Conservation (phyloP, 768 basidiomycete genomes). For the Leccinellum rugosiceps region DNA sequence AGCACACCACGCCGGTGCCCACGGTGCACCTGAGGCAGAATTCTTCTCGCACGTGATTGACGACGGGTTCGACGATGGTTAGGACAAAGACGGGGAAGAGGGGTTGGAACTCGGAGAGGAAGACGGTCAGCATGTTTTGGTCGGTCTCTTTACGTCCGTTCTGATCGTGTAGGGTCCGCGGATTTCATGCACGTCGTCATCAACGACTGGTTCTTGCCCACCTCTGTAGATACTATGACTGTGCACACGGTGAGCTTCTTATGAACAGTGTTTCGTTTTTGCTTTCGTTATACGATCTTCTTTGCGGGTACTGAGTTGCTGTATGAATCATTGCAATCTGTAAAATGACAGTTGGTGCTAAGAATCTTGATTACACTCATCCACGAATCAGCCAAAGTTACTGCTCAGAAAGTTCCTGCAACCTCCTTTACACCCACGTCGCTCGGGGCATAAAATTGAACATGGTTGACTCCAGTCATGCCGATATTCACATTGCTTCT, state of each 20-base stretch:
- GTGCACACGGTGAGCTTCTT: conserved; percentile 28
- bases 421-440: not conserved
- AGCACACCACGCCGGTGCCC: not conserved
- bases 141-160: not conserved
- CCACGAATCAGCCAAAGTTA: not conserved
- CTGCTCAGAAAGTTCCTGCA: not conserved
- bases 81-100: conserved; percentile 17
- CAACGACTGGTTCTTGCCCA: conserved; percentile 22
- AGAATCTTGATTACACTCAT: not conserved
- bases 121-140: conserved; percentile 4
- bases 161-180: conserved; percentile 8
- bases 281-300: not conserved
- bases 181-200: conserved; percentile 13
- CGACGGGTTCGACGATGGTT: conserved; percentile 8
- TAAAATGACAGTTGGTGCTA: not conserved
- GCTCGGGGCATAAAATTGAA: no score
- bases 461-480: not conserved
- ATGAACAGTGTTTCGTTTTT: not conserved
- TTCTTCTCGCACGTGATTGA: conserved; percentile 4
- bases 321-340: not conserved
- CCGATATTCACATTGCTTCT: not conserved
- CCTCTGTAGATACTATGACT: conserved; percentile 24
- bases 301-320: not conserved
- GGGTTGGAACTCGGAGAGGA: conserved; percentile 4
- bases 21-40: not conserved